Percentiles rank a stretch among this genome's conserved stretches.
Evolutionary conservation across 2,329 filamentous ascomycete species (phyloP).

Genomic region (Phyllosticta ampelicida): DNA sequence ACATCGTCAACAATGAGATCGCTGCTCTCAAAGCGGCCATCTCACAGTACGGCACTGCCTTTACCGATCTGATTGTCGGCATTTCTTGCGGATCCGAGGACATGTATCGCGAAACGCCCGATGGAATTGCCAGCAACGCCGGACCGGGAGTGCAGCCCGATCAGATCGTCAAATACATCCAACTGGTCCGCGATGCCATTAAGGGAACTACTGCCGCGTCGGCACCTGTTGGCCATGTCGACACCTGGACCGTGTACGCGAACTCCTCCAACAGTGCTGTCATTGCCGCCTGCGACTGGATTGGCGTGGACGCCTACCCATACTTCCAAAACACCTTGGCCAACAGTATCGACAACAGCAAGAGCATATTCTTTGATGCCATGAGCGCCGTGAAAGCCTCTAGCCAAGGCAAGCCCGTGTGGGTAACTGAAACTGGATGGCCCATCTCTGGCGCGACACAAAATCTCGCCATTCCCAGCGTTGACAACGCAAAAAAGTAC

Average conservation of each 20-base stretch:
- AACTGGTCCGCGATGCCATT: slow-evolving; percentile 53
- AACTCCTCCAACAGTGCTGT: slow-evolving; percentile 62
- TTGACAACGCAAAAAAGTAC: slow-evolving; percentile 63
- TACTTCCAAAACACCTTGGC: slow-evolving; percentile 61
- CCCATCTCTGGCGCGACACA: slow-evolving; percentile 58
- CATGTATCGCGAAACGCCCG: slow-evolving; percentile 50
- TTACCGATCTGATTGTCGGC: slow-evolving; percentile 60
- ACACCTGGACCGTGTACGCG: slow-evolving; percentile 66
- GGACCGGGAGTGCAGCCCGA: slow-evolving; percentile 53
- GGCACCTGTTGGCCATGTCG: slow-evolving; percentile 67
- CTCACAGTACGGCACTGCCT: slow-evolving; percentile 52
- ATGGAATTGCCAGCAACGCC: slow-evolving; percentile 52
- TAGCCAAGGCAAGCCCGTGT: slow-evolving; percentile 59
- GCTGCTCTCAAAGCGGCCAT: slow-evolving; percentile 60
- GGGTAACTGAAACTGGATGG: slow-evolving; percentile 86
- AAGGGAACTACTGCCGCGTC: slow-evolving; percentile 48
- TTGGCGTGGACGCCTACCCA: slow-evolving; percentile 75
- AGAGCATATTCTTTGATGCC: slow-evolving; percentile 57
- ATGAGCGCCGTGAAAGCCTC: slow-evolving; percentile 48
- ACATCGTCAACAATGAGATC: slow-evolving; percentile 60
- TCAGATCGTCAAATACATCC: slow-evolving; percentile 58
- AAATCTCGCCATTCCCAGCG: slow-evolving; percentile 50
- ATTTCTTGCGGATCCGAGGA: slow-evolving; percentile 85
- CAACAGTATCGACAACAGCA: slow-evolving; percentile 49
- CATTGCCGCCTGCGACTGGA: slow-evolving; percentile 60